Base-by-base conservation (phyloP, 2,329 filamentous ascomycete genomes). In the Clonostachys chloroleuca region DNA sequence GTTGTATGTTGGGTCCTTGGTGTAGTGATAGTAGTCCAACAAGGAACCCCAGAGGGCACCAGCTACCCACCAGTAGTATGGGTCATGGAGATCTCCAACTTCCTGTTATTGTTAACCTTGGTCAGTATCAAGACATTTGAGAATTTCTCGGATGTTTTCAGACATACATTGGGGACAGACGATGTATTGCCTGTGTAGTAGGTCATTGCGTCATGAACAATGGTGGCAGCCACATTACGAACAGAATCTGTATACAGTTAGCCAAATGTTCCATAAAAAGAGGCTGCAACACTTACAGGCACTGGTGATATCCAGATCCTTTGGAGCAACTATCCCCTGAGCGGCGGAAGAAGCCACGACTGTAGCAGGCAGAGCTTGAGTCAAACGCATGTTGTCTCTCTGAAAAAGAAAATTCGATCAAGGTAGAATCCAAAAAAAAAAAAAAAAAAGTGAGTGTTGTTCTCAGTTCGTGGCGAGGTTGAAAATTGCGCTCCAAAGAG, bases 31-130 rank as follows among this genome's bases (percentile, higher is more conserved):
- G 61, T 89, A 88, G 62, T 88, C 82, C 33, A 88, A 65, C 73
- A 89, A 77, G 34, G 77, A 70, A n/a, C 83, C 83, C 75, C 83
- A 85, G 49, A 84, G 72, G 8, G 81, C 81, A 43, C 83, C 83
- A 35, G 74, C 72, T 54, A 84, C 77, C 83, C 82, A 86, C 80
- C 80, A 85, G 68, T 82, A 90, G 58, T 86, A 84, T 20, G 85
- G 85, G 30, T 73, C 63, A 4, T 82, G 80, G 34, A 91, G 73
- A 54, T 86, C 78, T 45, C 75, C 83, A 40, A 84, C 74, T 9
- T 75, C 74, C 64, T 81, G 20, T 30, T 30, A 9, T 30, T 30
- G 24, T 18, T 10, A 30, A 5, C 12, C 14, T 9, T 10, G 24
- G 37, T 46, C 16, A 42, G 30, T 46, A 13, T 42, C 13, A 10